Conservation (phyloP, 495 filamentous ascomycete genomes). For the Bathelium albidoporum region DNA sequence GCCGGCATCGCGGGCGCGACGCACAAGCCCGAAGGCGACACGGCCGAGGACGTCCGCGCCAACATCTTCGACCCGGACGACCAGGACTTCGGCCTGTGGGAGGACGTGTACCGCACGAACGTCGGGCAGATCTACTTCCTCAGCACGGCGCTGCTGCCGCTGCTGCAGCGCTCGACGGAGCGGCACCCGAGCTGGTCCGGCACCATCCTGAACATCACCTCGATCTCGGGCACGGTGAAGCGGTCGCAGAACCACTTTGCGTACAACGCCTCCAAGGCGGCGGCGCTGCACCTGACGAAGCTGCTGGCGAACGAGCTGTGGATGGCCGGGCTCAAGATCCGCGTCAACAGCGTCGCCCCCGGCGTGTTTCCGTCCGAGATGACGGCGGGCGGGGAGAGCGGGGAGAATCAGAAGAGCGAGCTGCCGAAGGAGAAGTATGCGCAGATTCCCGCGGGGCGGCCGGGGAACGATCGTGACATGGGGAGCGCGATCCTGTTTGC, state of each 20-base stretch:
- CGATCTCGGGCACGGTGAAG: conserved; percentile 23
- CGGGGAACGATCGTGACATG: conserved; percentile 68
- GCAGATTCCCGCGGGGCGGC: conserved; percentile 49
- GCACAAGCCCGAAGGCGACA: conserved; percentile 16
- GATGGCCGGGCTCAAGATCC: conserved; percentile 22
- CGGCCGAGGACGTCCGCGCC: conserved; percentile 21
- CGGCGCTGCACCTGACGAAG: conserved; percentile 21
- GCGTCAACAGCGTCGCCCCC: conserved; percentile 42
- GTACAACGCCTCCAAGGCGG: conserved; percentile 27
- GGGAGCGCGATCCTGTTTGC: conserved; percentile 53
- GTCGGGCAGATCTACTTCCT: conserved; percentile 23
- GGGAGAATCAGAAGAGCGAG: conserved; percentile 53
- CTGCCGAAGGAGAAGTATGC: conserved; percentile 50
- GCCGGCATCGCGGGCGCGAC: conserved; percentile 37
- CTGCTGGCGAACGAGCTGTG: conserved; percentile 25
- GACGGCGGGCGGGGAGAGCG: conserved; percentile 43
- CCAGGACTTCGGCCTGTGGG: conserved; percentile 19
- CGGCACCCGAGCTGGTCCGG: conserved; percentile 17
- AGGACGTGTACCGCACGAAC: conserved; percentile 24
- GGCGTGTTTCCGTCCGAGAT: conserved; percentile 46
- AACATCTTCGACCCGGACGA: conserved; percentile 23
- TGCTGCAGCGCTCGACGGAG: conserved; percentile 22
- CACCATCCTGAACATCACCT: conserved; percentile 24
- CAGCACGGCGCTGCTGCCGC: conserved; percentile 21
- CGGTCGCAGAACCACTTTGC: conserved; percentile 22